Base-by-base conservation (phyloP, 139 green algal genomes). In the Chlamydomonas applanata region DNA sequence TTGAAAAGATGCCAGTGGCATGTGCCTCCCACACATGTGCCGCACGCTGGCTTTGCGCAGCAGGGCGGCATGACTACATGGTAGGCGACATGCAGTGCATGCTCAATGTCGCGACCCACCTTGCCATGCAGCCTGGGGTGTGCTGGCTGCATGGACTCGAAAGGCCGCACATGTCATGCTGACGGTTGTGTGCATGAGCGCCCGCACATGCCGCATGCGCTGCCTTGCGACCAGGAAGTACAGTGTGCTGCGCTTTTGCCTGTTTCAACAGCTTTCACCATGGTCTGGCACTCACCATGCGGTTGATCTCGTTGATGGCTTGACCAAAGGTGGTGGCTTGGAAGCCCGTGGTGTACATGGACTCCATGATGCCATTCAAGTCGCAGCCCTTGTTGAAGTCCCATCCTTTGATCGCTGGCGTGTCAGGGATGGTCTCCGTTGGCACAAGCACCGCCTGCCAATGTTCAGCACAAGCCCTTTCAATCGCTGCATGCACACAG, bases 251-350 rank as follows among this genome's bases (percentile, higher is more conserved):
- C n/a, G n/a, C n/a, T n/a, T n/a, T n/a, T n/a, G n/a, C n/a, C n/a
- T n/a, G n/a, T 49, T 49, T 49, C 40, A 49, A 49, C 40, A 49
- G 40, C 40, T 11, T 49, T 11, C 11, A 11, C 40, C 11, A 49
- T 29, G 35, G 32, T 57, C 3, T 27, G 19, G 20, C 52, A 40
- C 84, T 52, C 65, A 98, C 88, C 96, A 99, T 99, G 22, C 91
- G 85, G 72, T 98, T 97, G 80, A 99, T 82, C 68, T 98, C 96
- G 1, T 92, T 61, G 14, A 98, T 73, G 1, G 93, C 95, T 54
- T 94, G 83, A 0, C 93, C 96, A 45, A 99, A 79, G 0, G 85
- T 77, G 1, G 91, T 97, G 13, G 96, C 96, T 72, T 98, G 94
- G 56, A 94, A 95, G 14, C 94, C 94, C 0, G 88, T 94, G 27